Conservation (phyloP, 2,329 filamentous ascomycete genomes). For the Drechslerella stenobrocha region DNA sequence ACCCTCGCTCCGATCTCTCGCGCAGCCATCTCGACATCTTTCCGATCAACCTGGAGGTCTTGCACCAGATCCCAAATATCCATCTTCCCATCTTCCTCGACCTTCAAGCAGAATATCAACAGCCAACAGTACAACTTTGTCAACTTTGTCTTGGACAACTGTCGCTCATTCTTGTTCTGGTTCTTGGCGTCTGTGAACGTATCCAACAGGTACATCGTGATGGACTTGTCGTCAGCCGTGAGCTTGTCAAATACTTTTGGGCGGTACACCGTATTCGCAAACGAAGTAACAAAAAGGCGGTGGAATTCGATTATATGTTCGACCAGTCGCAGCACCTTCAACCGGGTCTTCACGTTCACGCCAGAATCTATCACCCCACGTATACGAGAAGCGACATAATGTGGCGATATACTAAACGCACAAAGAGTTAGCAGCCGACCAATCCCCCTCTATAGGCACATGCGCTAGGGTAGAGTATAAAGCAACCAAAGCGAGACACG, state of each 20-base stretch:
- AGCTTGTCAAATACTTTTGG: conserved; percentile 32
- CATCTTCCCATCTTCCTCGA: conserved; percentile 66
- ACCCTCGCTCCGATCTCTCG: conserved; percentile 73
- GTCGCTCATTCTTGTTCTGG: conserved; percentile 40
- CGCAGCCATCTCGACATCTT: conserved; percentile 70
- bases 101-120: conserved; percentile 58
- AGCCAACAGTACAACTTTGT: conserved; percentile 45
- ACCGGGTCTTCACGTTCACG: conserved; percentile 20
- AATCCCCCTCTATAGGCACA: neutral
- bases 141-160: conserved; percentile 28
- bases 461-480: no score
- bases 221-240: conserved; percentile 36
- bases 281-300: conserved; percentile 17
- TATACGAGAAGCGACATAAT: conserved; percentile 39
- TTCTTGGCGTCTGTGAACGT: conserved; percentile 37
- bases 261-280: conserved; percentile 22
- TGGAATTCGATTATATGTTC: conserved; percentile 48
- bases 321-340: conserved; percentile 36
- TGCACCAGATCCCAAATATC: conserved; percentile 65
- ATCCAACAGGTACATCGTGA: conserved; percentile 23
- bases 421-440: neutral
- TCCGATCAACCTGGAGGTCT: conserved; percentile 72
- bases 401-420: conserved; percentile 36
- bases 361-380: conserved; percentile 35
- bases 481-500: neutral